Percentiles rank a stretch among this genome's conserved stretches.
Evolutionary conservation across 2,329 filamentous ascomycete genomes (phyloP).

Genomic region (Phialemonium atrogriseum): DNA sequence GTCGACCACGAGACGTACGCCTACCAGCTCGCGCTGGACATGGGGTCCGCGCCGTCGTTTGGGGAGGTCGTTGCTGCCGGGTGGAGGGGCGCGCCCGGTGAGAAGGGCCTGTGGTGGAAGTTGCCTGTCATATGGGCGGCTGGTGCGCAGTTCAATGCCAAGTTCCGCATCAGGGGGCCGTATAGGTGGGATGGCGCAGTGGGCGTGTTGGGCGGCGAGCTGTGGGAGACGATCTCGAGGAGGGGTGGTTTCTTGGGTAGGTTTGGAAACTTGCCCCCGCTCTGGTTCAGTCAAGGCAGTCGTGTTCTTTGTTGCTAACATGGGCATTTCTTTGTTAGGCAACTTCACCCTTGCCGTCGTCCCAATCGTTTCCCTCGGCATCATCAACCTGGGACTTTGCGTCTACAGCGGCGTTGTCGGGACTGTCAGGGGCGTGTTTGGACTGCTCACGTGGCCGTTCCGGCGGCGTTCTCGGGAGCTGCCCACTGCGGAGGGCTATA

Average conservation of each 20-base stretch:
- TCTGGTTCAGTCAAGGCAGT: not conserved
- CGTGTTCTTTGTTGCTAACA: not conserved
- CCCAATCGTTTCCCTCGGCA: not conserved
- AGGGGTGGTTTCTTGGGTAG: slow-evolving; percentile 27
- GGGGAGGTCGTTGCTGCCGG: slow-evolving; percentile 18
- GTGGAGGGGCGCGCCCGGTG: slow-evolving; percentile 9
- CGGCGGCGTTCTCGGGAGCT: too few relatives aligned
- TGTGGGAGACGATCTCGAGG: slow-evolving; percentile 28
- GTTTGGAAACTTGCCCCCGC: not conserved
- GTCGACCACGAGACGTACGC: slow-evolving; percentile 35
- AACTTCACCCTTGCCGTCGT: slow-evolving; percentile 4
- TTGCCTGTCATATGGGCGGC: slow-evolving; percentile 29
- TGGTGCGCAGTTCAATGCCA: slow-evolving; percentile 29
- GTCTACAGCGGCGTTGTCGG: not conserved
- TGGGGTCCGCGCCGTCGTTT: slow-evolving; percentile 27
- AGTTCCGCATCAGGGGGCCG: slow-evolving; percentile 30
- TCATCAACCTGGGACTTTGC: slow-evolving; percentile 2
- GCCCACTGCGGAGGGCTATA: too few relatives aligned
- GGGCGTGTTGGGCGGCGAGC: slow-evolving; percentile 23
- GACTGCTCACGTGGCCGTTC: too few relatives aligned
- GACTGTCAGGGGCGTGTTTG: not conserved
- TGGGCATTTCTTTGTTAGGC: not conserved
- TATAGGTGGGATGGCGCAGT: slow-evolving; percentile 25
- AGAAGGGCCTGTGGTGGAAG: slow-evolving; percentile 19
- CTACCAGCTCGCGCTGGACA: slow-evolving; percentile 32